phyloP scores from a whole-genome alignment of 2,329 filamentous ascomycete species.

The Cladosporium sp. region DNA sequence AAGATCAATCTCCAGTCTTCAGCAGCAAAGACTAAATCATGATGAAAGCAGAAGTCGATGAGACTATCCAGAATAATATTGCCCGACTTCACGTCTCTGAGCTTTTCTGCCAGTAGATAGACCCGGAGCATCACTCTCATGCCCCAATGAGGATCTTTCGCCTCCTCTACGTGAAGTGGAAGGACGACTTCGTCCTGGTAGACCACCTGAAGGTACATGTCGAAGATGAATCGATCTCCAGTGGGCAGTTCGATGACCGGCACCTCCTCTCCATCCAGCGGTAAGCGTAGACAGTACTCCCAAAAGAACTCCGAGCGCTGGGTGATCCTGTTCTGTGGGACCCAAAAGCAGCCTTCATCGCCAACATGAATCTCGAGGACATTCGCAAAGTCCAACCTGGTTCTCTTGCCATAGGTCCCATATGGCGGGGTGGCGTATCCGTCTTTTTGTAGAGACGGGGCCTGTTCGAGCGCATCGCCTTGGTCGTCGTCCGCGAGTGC shows the following conservation, averaged over 20 bases:
- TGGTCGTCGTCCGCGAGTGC: too few relatives aligned
- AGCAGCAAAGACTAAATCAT: neutral
- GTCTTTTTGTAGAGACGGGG: too few relatives aligned
- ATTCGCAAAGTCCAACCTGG: neutral
- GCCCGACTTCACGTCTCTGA: neutral
- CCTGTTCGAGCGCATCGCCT: too few relatives aligned
- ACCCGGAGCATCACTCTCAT: neutral
- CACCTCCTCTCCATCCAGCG: neutral
- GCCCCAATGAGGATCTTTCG: neutral
- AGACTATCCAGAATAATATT: neutral
- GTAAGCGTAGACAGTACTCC: neutral
- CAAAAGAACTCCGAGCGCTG: neutral
- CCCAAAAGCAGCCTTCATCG: neutral
- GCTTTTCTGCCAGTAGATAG: neutral
- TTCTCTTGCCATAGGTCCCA: neutral
- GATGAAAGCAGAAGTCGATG: neutral
- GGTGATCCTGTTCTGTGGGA: neutral
- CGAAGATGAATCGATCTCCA: neutral
- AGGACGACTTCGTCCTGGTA: neutral
- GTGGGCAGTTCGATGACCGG: neutral
- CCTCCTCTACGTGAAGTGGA: neutral
- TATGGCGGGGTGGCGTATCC: neutral
- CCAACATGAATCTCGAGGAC: neutral
- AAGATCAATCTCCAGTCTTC: neutral
- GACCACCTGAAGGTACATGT: neutral